phyloP scores from a whole-genome alignment of 257 asterid genomes.

The Parsonsia alboflavescens region DNA sequence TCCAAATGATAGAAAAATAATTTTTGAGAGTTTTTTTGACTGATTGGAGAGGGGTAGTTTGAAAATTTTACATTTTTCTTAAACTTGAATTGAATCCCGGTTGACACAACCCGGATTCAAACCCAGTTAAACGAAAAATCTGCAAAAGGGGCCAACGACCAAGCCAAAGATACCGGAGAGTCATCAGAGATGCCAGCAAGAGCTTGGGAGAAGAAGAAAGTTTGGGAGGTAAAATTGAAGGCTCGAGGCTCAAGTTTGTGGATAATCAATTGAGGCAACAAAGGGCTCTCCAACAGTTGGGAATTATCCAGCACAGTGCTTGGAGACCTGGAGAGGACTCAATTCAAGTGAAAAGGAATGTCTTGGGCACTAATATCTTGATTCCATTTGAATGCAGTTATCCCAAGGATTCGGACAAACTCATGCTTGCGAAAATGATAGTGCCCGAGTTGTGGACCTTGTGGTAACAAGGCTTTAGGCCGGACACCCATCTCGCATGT shows the following conservation, averaged over 20 bases:
- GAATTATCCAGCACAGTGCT: conserved; percentile 97
- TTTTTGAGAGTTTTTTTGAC: too few relatives aligned
- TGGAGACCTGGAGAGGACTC: conserved; percentile 98
- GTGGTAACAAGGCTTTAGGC: too few relatives aligned
- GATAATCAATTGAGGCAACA: conserved; percentile 88
- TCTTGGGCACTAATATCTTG: neutral
- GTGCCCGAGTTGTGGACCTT: too few relatives aligned
- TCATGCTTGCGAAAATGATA: conserved; percentile 91
- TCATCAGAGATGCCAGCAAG: conserved; percentile 50
- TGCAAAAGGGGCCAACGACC: conserved; percentile 23
- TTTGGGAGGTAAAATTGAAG: conserved; percentile 52
- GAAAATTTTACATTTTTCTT: too few relatives aligned
- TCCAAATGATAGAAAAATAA: too few relatives aligned
- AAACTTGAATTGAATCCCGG: too few relatives aligned
- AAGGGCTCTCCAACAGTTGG: conserved; percentile 91
- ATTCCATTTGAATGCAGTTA: conserved; percentile 41
- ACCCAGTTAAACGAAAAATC: too few relatives aligned
- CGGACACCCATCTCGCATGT: too few relatives aligned
- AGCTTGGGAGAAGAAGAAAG: conserved; percentile 79
- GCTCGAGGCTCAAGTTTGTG: conserved; percentile 79
- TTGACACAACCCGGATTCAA: too few relatives aligned
- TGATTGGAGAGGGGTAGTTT: too few relatives aligned
- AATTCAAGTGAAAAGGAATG: too few relatives aligned
- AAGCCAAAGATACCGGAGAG: conserved; percentile 37
- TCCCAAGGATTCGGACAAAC: conserved; percentile 94